Evolutionary conservation across 371 early-diverging fungal genomes (phyloP).

Genomic region (Coemansia sp.): DNA sequence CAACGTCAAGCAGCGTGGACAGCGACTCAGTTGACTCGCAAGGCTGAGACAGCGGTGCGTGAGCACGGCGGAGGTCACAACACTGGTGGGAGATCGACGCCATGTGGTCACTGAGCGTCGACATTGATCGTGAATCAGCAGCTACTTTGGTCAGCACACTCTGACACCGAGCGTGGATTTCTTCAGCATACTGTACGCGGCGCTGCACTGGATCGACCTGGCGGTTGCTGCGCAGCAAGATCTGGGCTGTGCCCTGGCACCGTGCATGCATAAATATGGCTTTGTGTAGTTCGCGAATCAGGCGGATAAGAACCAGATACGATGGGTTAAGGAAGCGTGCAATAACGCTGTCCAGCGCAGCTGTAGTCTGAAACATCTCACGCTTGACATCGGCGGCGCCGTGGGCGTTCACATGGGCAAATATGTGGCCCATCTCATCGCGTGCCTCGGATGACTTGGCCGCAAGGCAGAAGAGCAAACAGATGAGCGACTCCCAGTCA

Average conservation of each 20-base stretch:
- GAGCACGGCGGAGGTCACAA: constrained; percentile 12
- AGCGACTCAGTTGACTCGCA: constrained; percentile 7
- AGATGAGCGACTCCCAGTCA: constrained; percentile 44
- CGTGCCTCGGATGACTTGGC: constrained; percentile 15
- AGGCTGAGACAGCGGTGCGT: not conserved
- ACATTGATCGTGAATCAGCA: constrained; percentile 6
- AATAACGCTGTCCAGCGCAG: constrained; percentile 24
- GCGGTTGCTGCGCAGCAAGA: constrained; percentile 33
- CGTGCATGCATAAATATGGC: constrained; percentile 33
- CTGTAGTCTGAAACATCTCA: constrained; percentile 24
- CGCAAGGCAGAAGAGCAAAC: constrained; percentile 38
- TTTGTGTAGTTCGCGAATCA: constrained; percentile 29
- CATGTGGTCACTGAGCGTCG: constrained; percentile 16
- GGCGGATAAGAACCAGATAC: constrained; percentile 18
- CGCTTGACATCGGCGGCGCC: constrained; percentile 38
- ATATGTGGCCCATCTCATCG: constrained; percentile 28
- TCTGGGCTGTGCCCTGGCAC: constrained; percentile 36
- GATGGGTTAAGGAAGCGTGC: constrained; percentile 22
- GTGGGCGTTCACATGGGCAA: constrained; percentile 11
- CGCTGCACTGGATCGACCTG: constrained; percentile 39
- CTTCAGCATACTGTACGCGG: constrained; percentile 38
- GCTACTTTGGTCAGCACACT: constrained; percentile 11
- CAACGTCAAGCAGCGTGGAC: not conserved
- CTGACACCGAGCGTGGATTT: constrained; percentile 31
- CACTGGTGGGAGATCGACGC: constrained; percentile 31